Percentiles rank a stretch among this genome's conserved stretches.
phyloP scores from a whole-genome alignment of 169 alveolate species.

The Eimeria necatrix region DNA sequence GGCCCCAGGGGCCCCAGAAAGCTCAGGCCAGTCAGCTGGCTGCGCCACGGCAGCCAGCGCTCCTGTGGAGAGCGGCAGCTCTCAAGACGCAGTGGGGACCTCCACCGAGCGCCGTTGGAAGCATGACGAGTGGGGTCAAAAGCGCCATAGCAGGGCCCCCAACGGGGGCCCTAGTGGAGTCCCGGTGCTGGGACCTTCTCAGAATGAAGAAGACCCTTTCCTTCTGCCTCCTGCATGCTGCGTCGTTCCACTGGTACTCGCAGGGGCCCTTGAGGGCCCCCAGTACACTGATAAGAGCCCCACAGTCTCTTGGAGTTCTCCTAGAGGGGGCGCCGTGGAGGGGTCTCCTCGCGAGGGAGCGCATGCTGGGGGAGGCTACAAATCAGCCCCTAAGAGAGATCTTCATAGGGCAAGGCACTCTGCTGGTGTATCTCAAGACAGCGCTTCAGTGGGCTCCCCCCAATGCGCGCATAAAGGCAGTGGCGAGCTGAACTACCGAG shows the following conservation, averaged over 20 bases:
- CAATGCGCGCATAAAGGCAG: background rate
- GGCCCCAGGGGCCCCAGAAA: too few relatives aligned
- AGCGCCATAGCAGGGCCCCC: too few relatives aligned
- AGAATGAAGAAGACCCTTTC: background rate
- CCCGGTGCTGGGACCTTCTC: background rate
- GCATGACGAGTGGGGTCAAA: too few relatives aligned
- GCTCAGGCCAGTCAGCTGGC: too few relatives aligned
- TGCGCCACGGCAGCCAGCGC: too few relatives aligned
- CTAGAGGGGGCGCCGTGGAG: background rate
- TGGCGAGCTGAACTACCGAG: background rate
- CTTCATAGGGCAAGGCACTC: background rate
- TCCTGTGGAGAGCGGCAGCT: too few relatives aligned
- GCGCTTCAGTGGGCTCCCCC: background rate
- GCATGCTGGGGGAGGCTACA: too few relatives aligned
- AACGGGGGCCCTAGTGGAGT: background rate
- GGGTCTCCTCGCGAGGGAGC: background rate
- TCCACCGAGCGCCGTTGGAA: too few relatives aligned
- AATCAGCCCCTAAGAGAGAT: too few relatives aligned
- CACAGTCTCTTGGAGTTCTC: background rate
- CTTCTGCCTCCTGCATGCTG: constrained; percentile 12
- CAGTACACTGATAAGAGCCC: background rate
- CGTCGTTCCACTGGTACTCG: background rate
- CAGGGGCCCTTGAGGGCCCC: constrained; percentile 7
- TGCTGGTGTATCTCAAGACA: background rate
- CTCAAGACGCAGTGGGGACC: too few relatives aligned